These are phyloP conservation scores for Taxawa tesnikishii DNA, from an alignment of 2,329 filamentous ascomycete species.

Conservation along the genomic window DNA sequence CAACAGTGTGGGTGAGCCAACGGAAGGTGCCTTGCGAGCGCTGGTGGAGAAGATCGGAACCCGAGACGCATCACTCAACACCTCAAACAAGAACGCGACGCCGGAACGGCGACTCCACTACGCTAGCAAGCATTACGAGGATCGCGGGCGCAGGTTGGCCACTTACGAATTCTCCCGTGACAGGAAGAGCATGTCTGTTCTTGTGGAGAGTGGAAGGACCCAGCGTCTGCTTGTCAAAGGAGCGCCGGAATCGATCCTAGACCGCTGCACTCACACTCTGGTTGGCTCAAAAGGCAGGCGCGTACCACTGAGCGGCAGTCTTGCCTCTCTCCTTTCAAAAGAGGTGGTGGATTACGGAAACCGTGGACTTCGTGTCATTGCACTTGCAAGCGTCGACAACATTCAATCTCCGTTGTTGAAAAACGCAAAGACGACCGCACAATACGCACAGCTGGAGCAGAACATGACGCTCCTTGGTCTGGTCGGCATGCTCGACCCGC, in stretches of 20 bases:
- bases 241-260: conserved; percentile 86
- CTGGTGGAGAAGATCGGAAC: conserved; percentile 92
- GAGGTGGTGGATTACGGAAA: conserved; percentile 88
- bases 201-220: conserved; percentile 57
- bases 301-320: conserved; percentile 57
- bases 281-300: conserved; percentile 68
- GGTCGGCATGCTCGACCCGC: conserved; percentile 93
- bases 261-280: conserved; percentile 75
- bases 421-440: conserved; percentile 62
- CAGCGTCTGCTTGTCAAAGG: conserved; percentile 91
- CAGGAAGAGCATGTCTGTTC: conserved; percentile 97
- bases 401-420: conserved; percentile 56
- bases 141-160: conserved; percentile 59
- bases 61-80: conserved; percentile 49
- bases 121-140: conserved; percentile 76
- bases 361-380: conserved; percentile 85
- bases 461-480: conserved; percentile 89
- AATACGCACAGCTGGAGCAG: conserved; percentile 83
- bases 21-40: conserved; percentile 83
- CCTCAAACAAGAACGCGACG: conserved; percentile 33
- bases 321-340: conserved; percentile 57
- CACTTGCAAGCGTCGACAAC: conserved; percentile 73
- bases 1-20: conserved; percentile 83
- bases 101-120: conserved; percentile 58
- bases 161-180: conserved; percentile 97